Evolutionary conservation across 148 eudicot genomes (phyloP).

Genomic region (Drosera capensis): DNA sequence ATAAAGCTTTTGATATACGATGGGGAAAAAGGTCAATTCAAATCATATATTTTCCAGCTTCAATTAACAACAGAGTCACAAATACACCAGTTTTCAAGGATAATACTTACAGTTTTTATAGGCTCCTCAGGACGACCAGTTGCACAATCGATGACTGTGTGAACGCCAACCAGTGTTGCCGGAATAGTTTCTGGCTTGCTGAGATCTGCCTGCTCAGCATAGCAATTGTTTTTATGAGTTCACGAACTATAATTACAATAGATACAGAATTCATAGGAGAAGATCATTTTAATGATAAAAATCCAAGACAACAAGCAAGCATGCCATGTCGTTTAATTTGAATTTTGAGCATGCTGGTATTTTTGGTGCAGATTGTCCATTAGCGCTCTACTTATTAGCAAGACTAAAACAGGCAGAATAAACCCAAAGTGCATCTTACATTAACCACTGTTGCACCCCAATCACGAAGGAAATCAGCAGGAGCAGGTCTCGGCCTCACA

Average conservation of each 20-base stretch:
- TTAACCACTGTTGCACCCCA: constrained; percentile 99
- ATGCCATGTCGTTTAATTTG: too few relatives aligned
- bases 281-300: background rate
- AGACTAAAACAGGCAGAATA: background rate
- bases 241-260: background rate
- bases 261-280: background rate
- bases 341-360: too few relatives aligned
- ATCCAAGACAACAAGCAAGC: background rate
- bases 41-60: too few relatives aligned
- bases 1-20: too few relatives aligned
- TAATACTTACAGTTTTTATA: constrained; percentile 68
- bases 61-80: too few relatives aligned
- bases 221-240: background rate
- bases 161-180: constrained; percentile 87
- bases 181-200: constrained; percentile 92
- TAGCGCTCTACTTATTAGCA: too few relatives aligned
- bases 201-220: constrained; percentile 66
- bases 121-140: constrained; percentile 99
- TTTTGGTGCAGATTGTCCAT: too few relatives aligned
- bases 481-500: constrained; percentile 93
- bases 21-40: too few relatives aligned
- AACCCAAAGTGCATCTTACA: constrained; percentile 16
- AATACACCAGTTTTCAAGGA: background rate
- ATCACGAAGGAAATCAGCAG: constrained; percentile 98
- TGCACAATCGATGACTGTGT: constrained; percentile 90